A percentile compares a stretch with the other conserved stretches of the same genome.
Conservation (phyloP, 768 basidiomycete genomes). For the Boletus speciosus region DNA sequence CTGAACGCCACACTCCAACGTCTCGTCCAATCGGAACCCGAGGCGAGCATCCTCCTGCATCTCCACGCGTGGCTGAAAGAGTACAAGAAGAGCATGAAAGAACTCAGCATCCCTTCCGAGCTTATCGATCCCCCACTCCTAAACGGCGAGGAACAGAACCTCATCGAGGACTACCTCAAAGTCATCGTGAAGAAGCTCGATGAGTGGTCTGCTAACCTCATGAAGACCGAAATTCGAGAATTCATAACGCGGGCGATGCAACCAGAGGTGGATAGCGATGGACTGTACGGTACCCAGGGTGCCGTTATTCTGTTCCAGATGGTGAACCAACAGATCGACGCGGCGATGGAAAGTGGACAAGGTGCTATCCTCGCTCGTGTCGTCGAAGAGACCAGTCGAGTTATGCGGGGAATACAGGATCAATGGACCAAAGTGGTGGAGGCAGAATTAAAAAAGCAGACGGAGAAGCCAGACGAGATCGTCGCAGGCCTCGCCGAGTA, state of each 20-base stretch:
- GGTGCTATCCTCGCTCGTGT: slow-evolving; percentile 90
- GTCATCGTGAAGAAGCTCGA: slow-evolving; percentile 93
- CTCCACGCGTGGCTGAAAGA: slow-evolving; percentile 95
- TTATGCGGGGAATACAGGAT: slow-evolving; percentile 85
- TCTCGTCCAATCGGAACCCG: slow-evolving; percentile 70
- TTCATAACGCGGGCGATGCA: slow-evolving; percentile 81
- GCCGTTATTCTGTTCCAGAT: slow-evolving; percentile 96
- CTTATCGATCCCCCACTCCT: slow-evolving; percentile 87
- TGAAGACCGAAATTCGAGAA: slow-evolving; percentile 84
- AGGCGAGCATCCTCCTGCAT: slow-evolving; percentile 82
- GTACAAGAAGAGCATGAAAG: slow-evolving; percentile 93
- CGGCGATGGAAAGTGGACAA: slow-evolving; percentile 94
- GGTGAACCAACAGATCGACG: slow-evolving; percentile 95
- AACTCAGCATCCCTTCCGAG: slow-evolving; percentile 78
- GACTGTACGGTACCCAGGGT: slow-evolving; percentile 86
- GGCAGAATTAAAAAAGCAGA: slow-evolving; percentile 80
- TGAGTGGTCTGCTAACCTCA: slow-evolving; percentile 93
- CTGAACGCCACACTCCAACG: slow-evolving; percentile 70
- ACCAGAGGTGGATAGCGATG: slow-evolving; percentile 86
- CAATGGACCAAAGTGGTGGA: slow-evolving; percentile 86
- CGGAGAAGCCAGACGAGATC: slow-evolving; percentile 84
- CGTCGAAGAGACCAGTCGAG: slow-evolving; percentile 80
- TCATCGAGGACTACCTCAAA: slow-evolving; percentile 94
- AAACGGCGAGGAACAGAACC: slow-evolving; percentile 87
- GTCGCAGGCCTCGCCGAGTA: slow-evolving; percentile 92